A percentile compares a stretch with the other conserved stretches of the same genome.
phyloP scores from a whole-genome alignment of 257 asterid genomes.

The Lycium barbarum region DNA sequence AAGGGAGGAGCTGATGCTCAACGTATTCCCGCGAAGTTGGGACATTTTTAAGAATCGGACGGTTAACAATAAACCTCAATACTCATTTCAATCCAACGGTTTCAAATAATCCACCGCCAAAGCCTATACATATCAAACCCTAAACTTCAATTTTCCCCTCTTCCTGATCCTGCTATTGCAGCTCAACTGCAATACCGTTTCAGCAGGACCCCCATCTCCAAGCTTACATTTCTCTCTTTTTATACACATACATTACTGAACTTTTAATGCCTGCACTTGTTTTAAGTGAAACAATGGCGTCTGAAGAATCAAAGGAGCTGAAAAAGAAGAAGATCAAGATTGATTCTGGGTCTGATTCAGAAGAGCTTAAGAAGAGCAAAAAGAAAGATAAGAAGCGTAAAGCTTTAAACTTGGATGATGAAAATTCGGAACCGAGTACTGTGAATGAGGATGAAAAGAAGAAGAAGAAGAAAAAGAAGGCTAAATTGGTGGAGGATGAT shows the following conservation, averaged over 20 bases:
- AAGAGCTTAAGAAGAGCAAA: slow-evolving; percentile 47
- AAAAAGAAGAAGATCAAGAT: slow-evolving; percentile 61
- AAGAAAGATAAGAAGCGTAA: slow-evolving; percentile 75
- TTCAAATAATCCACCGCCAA: slow-evolving; percentile 12
- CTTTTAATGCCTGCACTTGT: slow-evolving; percentile 61
- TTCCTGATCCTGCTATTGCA: slow-evolving; percentile 50
- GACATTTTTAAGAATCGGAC: slow-evolving; percentile 19
- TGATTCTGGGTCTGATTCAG: slow-evolving; percentile 59
- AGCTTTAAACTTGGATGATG: slow-evolving; percentile 53
- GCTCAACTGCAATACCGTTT: slow-evolving; percentile 35
- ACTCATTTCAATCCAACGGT: slow-evolving; percentile 46
- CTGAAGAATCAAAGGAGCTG: slow-evolving; percentile 46
- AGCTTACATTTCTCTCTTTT: background rate
- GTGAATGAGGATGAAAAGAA: slow-evolving; percentile 36
- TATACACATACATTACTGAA: background rate
- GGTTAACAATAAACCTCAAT: slow-evolving; percentile 26
- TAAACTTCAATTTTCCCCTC: slow-evolving; percentile 38
- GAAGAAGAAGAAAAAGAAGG: slow-evolving; percentile 55
- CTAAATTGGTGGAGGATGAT: slow-evolving; percentile 33
- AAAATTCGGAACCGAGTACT: slow-evolving; percentile 56
- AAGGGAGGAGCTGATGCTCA: background rate
- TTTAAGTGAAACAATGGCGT: slow-evolving; percentile 44
- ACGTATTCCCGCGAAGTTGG: slow-evolving; percentile 15
- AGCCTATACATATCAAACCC: slow-evolving; percentile 62
- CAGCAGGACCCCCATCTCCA: slow-evolving; percentile 41